Conservation (phyloP, 2,329 filamentous ascomycete genomes). For the Cercospora canescens region DNA sequence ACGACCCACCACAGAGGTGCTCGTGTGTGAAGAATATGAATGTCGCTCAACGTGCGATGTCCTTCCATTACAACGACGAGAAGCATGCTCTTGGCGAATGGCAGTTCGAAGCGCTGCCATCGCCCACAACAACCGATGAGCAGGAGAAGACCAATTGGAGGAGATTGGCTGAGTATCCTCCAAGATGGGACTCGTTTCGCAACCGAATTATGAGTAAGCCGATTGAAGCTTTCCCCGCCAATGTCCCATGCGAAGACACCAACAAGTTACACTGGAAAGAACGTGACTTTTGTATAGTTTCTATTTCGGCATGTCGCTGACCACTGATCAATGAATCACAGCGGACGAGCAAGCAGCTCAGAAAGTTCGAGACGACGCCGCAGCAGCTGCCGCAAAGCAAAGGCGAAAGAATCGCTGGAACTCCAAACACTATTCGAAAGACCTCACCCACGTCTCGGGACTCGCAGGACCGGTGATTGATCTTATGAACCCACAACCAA, state of each 20-base stretch:
- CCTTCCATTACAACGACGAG: background rate
- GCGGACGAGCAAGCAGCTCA: conserved; percentile 7
- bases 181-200: conserved; percentile 9
- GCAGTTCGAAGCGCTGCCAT: background rate
- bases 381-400: conserved; percentile 4
- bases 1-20: background rate
- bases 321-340: background rate
- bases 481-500: conserved; percentile 36
- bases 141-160: background rate
- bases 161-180: conserved; percentile 1
- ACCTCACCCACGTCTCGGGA: conserved; percentile 32
- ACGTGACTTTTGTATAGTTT: background rate
- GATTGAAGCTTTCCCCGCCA: background rate
- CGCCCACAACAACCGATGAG: background rate
- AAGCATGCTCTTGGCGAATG: conserved; percentile 2
- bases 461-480: conserved; percentile 41
- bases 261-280: background rate
- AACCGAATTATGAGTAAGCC: conserved; percentile 7
- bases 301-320: background rate
- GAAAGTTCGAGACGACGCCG: conserved; percentile 4
- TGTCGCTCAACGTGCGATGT: background rate
- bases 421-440: background rate
- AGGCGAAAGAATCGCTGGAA: conserved; percentile 10
- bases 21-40: background rate
- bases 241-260: background rate